Percentiles rank a stretch among this genome's conserved stretches.
Evolutionary conservation across 2,329 filamentous ascomycete genomes (phyloP).

Genomic region (Cladosporium sp.): DNA sequence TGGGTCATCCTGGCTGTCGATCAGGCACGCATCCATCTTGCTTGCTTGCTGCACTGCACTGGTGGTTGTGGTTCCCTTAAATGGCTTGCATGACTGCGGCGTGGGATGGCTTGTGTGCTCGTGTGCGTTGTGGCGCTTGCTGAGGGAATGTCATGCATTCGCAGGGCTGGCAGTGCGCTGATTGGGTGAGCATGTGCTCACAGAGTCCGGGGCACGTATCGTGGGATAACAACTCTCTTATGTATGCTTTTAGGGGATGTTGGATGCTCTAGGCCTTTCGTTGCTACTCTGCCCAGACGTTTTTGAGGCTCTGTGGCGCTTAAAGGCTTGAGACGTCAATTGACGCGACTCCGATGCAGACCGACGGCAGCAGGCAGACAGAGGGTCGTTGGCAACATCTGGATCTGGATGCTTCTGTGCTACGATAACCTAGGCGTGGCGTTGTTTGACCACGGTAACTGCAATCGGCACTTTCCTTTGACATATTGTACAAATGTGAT

Average conservation of each 20-base stretch:
- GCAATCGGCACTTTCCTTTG: slow-evolving; percentile 1
- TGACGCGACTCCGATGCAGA: neutral
- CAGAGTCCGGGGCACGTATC: neutral
- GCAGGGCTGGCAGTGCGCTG: neutral
- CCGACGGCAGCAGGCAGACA: neutral
- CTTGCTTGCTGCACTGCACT: neutral
- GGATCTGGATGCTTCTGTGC: neutral
- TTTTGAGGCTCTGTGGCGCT: neutral
- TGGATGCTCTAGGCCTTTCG: neutral
- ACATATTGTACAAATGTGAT: neutral
- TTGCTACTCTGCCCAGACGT: neutral
- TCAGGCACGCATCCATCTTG: neutral
- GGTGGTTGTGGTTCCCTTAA: neutral
- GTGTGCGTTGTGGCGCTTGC: slow-evolving; percentile 3
- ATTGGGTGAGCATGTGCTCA: neutral
- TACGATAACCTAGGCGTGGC: neutral
- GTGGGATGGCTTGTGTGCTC: neutral
- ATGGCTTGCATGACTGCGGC: neutral
- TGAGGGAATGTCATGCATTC: neutral
- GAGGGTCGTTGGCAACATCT: neutral
- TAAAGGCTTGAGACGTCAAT: neutral
- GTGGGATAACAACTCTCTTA: neutral
- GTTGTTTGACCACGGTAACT: neutral
- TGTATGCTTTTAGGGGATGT: neutral
- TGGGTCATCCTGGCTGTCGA: slow-evolving; percentile 7